These are phyloP conservation scores for Malassezia brasiliensis DNA, from an alignment of 1,284 basidiomycete genomes.

Conservation along the genomic window DNA sequence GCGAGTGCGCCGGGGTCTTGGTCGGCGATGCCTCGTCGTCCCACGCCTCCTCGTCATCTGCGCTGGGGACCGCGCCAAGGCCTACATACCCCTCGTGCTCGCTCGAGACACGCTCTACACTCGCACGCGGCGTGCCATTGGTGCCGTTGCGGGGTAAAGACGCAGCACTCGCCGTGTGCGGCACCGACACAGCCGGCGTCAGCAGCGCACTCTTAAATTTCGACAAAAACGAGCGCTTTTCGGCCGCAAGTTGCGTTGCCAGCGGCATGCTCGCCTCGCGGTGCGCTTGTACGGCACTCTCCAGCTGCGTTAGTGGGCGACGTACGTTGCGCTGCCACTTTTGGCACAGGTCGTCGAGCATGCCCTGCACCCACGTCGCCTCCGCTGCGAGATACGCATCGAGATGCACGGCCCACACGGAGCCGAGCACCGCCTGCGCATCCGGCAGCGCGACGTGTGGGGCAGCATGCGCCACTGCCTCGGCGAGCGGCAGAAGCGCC, in stretches of 20 bases:
- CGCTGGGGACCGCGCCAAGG: not conserved
- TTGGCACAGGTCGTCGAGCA: slow-evolving; percentile 65
- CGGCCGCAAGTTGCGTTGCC: slow-evolving; percentile 58
- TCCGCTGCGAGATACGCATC: slow-evolving; percentile 94
- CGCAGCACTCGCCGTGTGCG: slow-evolving; percentile 63
- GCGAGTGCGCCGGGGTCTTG: not conserved
- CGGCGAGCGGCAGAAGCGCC: slow-evolving; percentile 76
- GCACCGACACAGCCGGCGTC: slow-evolving; percentile 71
- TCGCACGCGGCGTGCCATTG: slow-evolving; percentile 14
- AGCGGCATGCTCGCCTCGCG: not conserved
- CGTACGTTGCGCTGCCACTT: slow-evolving; percentile 63
- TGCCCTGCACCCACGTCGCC: slow-evolving; percentile 65
- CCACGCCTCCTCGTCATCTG: not conserved
- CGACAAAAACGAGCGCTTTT: slow-evolving; percentile 83
- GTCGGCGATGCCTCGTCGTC: not conserved
- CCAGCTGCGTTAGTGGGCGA: not conserved
- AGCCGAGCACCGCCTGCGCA: slow-evolving; percentile 66
- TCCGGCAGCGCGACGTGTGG: slow-evolving; percentile 24
- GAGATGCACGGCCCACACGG: slow-evolving; percentile 89
- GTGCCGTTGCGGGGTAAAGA: slow-evolving; percentile 26
- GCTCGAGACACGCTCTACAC: slow-evolving; percentile 25
- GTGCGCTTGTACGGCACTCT: not conserved
- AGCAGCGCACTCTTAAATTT: slow-evolving; percentile 82
- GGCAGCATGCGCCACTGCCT: slow-evolving; percentile 41
- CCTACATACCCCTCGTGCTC: slow-evolving; percentile 25